Evolutionary conservation across 192 early-diverging fungal species (phyloP).

Genomic region (Coemansia sp.): DNA sequence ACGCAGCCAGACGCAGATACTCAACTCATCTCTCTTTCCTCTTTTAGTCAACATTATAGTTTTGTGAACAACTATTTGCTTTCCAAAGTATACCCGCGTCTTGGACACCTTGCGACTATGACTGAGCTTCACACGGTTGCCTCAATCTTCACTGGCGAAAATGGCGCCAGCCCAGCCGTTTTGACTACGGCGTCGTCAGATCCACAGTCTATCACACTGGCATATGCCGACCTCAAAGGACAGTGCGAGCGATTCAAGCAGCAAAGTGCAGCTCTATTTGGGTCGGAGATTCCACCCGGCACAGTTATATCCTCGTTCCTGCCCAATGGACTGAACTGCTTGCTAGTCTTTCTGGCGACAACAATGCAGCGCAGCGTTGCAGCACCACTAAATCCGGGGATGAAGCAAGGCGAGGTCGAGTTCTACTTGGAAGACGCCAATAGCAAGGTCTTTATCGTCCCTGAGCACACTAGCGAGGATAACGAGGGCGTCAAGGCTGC

Average conservation of each 20-base stretch:
- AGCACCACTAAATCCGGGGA: conserved; percentile 71
- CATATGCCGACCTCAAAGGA: conserved; percentile 42
- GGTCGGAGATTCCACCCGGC: conserved; percentile 28
- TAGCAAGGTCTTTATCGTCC: conserved; percentile 63
- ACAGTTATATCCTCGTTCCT: conserved; percentile 58
- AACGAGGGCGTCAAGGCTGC: conserved; percentile 62
- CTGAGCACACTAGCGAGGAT: conserved; percentile 52
- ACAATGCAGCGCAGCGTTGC: conserved; percentile 62
- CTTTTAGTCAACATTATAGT: neutral
- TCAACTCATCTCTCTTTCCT: neutral
- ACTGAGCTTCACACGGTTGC: conserved; percentile 33
- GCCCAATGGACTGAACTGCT: conserved; percentile 70
- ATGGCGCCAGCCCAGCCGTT: conserved; percentile 29
- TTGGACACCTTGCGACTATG: neutral
- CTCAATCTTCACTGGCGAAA: conserved; percentile 29
- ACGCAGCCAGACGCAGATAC: neutral
- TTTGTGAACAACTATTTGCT: neutral
- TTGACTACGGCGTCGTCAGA: conserved; percentile 47
- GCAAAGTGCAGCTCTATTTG: conserved; percentile 26
- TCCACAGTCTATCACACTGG: conserved; percentile 31
- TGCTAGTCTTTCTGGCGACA: conserved; percentile 67
- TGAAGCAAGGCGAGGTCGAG: conserved; percentile 68
- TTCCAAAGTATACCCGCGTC: neutral
- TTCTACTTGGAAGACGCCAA: conserved; percentile 77
- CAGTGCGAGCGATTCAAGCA: conserved; percentile 46